Evolutionary conservation across 1,284 basidiomycete genomes (phyloP), one percentile per base, ranked within the genome.

Genomic region (Pyrrhoderma noxium): DNA sequence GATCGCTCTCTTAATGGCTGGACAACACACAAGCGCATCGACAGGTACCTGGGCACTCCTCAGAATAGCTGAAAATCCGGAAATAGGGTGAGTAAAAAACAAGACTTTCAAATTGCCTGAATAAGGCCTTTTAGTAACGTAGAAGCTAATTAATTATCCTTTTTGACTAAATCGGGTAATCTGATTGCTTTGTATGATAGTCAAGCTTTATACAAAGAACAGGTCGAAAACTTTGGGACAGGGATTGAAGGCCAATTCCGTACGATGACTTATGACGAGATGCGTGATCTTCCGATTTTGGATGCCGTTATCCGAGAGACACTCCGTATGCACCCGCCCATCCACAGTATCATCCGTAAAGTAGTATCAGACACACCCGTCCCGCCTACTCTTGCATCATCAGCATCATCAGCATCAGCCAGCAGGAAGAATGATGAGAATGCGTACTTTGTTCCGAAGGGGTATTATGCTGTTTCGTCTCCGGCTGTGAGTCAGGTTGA

Each of bases 21-120:
- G 95, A 22, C 96, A 99, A 70, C 96, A 99, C 71, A 99, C 96
- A 0, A 91, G 86, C 60, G 93, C 93, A 18, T 88, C 95, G 0
- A 90, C 91, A 8, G 83, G 83, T 18, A 85, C 91, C 2, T 99
- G 95, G 95, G 69, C 86, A 13, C 74, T 99, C 38, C 77, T 98
- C 45, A 89, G 96, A 61, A 69, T 99, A n/a, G 95, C 93, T n/a
- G 71, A 80, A 58, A 75, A 83, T 52, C 80, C 80, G 0, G 83
- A 91, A 21, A 62, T 95, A 54, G 82, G 81, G 86, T 90, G 62
- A 63, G 82, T 77, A 2, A 2, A 31, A 31, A 5, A 5, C 11
- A 5, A 8, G 19, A 7, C 35, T 21, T 22, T 9, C n/a, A n/a
- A n/a, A n/a, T n/a, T n/a, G n/a, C n/a, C n/a, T n/a, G n/a, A n/a